phyloP scores from a whole-genome alignment of 345 rosid genomes.

The Camelina sativa region DNA sequence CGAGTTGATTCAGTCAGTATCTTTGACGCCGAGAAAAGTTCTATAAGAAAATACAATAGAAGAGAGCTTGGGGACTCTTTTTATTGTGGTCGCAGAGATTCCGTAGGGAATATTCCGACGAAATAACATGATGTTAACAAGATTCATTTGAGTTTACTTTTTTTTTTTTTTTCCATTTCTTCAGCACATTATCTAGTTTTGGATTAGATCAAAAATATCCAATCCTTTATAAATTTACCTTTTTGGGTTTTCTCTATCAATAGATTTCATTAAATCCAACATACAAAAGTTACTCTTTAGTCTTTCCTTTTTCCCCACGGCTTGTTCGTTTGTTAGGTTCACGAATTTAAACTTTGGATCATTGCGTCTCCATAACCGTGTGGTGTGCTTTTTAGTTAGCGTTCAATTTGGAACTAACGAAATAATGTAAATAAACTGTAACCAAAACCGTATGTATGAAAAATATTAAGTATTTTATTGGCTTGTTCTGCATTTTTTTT shows the following conservation, averaged over 20 bases:
- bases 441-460: constrained; percentile 3
- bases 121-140: constrained; percentile 27
- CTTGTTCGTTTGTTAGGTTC: constrained; percentile 17
- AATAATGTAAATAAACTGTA: no score
- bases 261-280: constrained; percentile 14
- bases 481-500: neutral
- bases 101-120: constrained; percentile 11
- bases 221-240: constrained; percentile 14
- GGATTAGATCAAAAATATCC: constrained; percentile 31
- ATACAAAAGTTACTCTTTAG: constrained; percentile 2
- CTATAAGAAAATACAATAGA: neutral
- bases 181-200: constrained; percentile 28
- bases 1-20: neutral
- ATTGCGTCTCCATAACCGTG: constrained; percentile 10
- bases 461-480: neutral
- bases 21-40: no score
- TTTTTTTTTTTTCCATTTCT: neutral
- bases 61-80: neutral
- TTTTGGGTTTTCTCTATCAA: constrained; percentile 24
- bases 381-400: constrained; percentile 1
- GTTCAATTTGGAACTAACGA: constrained; percentile 8
- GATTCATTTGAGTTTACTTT: constrained; percentile 24
- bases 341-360: constrained; percentile 1
- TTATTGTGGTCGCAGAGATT: constrained; percentile 24
- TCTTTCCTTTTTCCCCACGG: constrained; percentile 22